These are phyloP conservation scores for Penicillium soppii DNA, from an alignment of 495 filamentous ascomycete genomes.

Conservation along the genomic window DNA sequence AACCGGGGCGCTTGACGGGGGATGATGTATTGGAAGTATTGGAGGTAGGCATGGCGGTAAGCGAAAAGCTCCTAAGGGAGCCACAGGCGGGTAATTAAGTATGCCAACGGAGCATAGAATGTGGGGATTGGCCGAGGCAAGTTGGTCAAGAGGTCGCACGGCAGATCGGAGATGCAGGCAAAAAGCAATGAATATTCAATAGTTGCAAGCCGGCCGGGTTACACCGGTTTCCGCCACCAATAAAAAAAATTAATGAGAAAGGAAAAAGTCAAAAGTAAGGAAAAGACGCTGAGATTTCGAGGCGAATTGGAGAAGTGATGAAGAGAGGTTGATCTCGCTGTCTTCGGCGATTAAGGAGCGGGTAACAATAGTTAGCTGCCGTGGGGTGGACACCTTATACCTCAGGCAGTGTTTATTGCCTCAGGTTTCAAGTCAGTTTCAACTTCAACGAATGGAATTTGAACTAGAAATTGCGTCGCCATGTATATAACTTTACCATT, in stretches of 20 bases:
- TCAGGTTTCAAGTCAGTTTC: not conserved
- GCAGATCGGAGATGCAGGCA: slow-evolving; percentile 28
- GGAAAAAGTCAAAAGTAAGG: not conserved
- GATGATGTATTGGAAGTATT: slow-evolving; percentile 37
- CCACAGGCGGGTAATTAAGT: slow-evolving; percentile 23
- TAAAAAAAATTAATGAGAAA: not conserved
- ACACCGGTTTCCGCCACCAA: slow-evolving; percentile 10
- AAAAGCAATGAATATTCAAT: slow-evolving; percentile 27
- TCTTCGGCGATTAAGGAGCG: slow-evolving; percentile 24
- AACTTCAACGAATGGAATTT: too few relatives aligned
- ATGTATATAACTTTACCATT: too few relatives aligned
- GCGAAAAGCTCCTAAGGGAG: slow-evolving; percentile 14
- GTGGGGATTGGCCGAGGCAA: slow-evolving; percentile 32
- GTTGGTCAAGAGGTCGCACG: slow-evolving; percentile 21
- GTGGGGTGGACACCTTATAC: not conserved
- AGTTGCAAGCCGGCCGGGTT: slow-evolving; percentile 12
- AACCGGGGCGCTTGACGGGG: slow-evolving; percentile 47
- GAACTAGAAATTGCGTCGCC: too few relatives aligned
- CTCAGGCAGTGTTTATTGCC: not conserved
- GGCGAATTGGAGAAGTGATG: slow-evolving; percentile 5
- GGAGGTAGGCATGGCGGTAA: slow-evolving; percentile 39
- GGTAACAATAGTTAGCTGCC: slow-evolving; percentile 26
- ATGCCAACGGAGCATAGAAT: slow-evolving; percentile 23
- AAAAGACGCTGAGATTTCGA: not conserved
- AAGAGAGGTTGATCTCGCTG: slow-evolving; percentile 17